Evolutionary conservation across 352 stramenopile genomes (phyloP).

Genomic region (Globisporangium yorkense): DNA sequence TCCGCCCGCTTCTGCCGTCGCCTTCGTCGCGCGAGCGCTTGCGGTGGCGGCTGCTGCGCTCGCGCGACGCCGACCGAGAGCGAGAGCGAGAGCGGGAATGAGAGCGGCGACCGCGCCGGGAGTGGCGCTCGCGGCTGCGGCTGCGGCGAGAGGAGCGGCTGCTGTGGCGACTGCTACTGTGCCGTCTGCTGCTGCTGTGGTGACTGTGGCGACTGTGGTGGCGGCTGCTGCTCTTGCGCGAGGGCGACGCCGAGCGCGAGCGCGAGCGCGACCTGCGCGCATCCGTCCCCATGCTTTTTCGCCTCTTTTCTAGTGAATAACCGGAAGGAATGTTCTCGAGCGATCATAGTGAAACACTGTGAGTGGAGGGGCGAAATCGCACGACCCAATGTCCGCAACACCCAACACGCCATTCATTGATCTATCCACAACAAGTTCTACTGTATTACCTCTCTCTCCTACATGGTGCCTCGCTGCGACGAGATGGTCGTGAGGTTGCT

Average conservation of each 20-base stretch:
- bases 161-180: neutral
- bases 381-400: neutral
- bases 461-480: conserved; percentile 5
- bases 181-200: neutral
- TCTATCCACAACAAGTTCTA: neutral
- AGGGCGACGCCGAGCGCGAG: conserved; percentile 21
- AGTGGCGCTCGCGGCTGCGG: conserved; percentile 13
- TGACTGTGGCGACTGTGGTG: conserved; percentile 3
- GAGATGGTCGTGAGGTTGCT: conserved; percentile 16
- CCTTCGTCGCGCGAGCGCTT: conserved; percentile 11
- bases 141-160: conserved; percentile 7
- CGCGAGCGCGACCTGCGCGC: conserved; percentile 4
- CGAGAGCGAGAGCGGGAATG: conserved; percentile 8
- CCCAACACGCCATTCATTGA: neutral
- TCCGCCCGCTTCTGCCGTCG: neutral
- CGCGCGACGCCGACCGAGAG: conserved; percentile 18
- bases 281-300: neutral
- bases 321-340: neutral
- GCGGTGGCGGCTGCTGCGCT: conserved; percentile 16
- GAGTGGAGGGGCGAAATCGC: neutral
- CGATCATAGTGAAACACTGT: neutral
- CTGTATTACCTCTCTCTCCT: neutral
- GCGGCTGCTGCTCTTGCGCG: conserved; percentile 2
- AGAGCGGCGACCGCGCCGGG: conserved; percentile 2
- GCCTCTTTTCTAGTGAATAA: neutral